phyloP scores from a whole-genome alignment of 1,139 yeast genomes.

The Yamadazyma kanchanaburiensis region DNA sequence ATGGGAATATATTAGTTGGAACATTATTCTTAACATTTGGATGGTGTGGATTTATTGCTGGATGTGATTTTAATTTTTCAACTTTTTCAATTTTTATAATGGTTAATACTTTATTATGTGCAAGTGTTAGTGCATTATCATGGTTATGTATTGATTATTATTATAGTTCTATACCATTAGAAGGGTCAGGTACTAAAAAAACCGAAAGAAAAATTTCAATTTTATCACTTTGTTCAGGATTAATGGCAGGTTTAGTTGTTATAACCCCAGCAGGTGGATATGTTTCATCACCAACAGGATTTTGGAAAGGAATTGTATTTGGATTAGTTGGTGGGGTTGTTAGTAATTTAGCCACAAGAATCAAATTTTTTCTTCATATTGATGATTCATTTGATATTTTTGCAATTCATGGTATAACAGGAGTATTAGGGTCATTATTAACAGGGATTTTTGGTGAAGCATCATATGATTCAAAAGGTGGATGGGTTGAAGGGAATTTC shows the following conservation, averaged over 20 bases:
- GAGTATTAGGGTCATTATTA: slow-evolving; percentile 39
- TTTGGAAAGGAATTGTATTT: slow-evolving; percentile 42
- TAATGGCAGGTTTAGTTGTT: slow-evolving; percentile 43
- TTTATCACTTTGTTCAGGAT: slow-evolving; percentile 41
- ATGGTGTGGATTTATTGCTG: slow-evolving; percentile 46
- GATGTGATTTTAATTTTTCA: slow-evolving; percentile 43
- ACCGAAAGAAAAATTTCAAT: slow-evolving; percentile 31
- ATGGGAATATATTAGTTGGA: slow-evolving; percentile 49
- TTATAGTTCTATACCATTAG: slow-evolving; percentile 38
- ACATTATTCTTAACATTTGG: slow-evolving; percentile 40
- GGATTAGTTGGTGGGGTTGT: slow-evolving; percentile 37
- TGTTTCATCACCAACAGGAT: slow-evolving; percentile 31
- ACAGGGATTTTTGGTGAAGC: slow-evolving; percentile 42
- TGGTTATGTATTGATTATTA: slow-evolving; percentile 42
- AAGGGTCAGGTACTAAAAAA: slow-evolving; percentile 7
- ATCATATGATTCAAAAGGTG: slow-evolving; percentile 36
- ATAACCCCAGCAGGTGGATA: slow-evolving; percentile 48
- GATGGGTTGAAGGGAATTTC: slow-evolving; percentile 49
- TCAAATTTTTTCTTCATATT: slow-evolving; percentile 36
- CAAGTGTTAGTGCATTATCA: slow-evolving; percentile 32
- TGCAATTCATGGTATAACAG: slow-evolving; percentile 46
- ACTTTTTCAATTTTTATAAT: slow-evolving; percentile 30
- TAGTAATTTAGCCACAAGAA: slow-evolving; percentile 39
- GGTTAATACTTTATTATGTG: slow-evolving; percentile 34
- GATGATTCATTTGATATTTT: slow-evolving; percentile 47